A percentile compares a stretch with the other conserved stretches of the same genome.
These are phyloP conservation scores for Gossypium longicalyx DNA, from an alignment of 345 rosid species.

Conservation along the genomic window DNA sequence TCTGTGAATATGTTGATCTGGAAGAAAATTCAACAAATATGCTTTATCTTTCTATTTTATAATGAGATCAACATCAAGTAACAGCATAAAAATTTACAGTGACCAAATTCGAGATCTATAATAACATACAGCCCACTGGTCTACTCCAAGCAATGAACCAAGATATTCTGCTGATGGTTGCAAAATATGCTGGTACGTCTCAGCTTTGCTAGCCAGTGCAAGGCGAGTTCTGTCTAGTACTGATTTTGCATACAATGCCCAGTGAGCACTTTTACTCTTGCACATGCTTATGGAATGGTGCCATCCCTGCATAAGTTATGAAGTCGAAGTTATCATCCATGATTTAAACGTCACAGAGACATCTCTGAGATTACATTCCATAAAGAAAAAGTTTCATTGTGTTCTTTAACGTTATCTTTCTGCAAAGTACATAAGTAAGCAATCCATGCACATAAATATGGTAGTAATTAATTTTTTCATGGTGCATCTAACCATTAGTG, in stretches of 20 bases:
- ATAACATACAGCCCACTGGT: slow-evolving; percentile 77
- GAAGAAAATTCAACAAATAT: slow-evolving; percentile 11
- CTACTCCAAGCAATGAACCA: slow-evolving; percentile 84
- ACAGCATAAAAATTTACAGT: not conserved
- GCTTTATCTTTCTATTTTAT: not conserved
- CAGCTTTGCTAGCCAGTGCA: slow-evolving; percentile 81
- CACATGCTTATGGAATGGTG: slow-evolving; percentile 57
- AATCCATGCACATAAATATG: not conserved
- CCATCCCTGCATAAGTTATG: slow-evolving; percentile 68
- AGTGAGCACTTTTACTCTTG: slow-evolving; percentile 48
- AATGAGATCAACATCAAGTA: slow-evolving; percentile 6
- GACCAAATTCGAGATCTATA: not conserved
- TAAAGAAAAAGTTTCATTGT: not conserved
- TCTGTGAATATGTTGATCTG: slow-evolving; percentile 91
- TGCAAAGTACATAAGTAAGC: not conserved
- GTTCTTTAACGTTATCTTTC: too few relatives aligned
- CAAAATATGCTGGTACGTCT: slow-evolving; percentile 72
- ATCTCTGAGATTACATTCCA: not conserved
- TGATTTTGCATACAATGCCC: slow-evolving; percentile 96
- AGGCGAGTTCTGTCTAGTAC: slow-evolving; percentile 94
- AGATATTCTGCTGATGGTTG: slow-evolving; percentile 97
- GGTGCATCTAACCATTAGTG: not conserved
- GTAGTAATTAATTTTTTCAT: not conserved
- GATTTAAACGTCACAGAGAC: not conserved
- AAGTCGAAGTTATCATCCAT: slow-evolving; percentile 5